These are phyloP conservation scores for Blastobotrys americana DNA, from an alignment of 805 yeast species.

Conservation along the genomic window DNA sequence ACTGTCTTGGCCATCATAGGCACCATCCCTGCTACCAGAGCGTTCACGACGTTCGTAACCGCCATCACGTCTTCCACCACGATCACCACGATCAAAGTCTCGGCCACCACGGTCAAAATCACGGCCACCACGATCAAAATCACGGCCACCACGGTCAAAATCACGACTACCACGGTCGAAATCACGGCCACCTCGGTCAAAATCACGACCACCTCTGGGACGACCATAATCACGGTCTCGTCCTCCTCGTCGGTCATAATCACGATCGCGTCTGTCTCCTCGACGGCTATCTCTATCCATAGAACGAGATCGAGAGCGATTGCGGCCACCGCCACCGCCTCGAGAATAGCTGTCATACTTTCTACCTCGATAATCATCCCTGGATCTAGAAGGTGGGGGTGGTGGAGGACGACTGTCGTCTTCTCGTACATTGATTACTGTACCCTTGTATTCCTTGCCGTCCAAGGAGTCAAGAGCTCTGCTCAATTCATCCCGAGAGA, in stretches of 20 bases:
- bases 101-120: conserved; percentile 36
- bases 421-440: conserved; percentile 60
- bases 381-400: conserved; percentile 27
- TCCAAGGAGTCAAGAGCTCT: conserved; percentile 63
- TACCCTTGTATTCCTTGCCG: conserved; percentile 66
- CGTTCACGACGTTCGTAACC: conserved; percentile 40
- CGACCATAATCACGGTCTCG: conserved; percentile 36
- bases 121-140: conserved; percentile 22
- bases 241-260: conserved; percentile 42
- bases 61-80: conserved; percentile 36
- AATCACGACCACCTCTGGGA: conserved; percentile 29
- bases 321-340: conserved; percentile 40
- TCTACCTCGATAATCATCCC: conserved; percentile 18
- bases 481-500: conserved; percentile 60
- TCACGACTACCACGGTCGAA: conserved; percentile 36
- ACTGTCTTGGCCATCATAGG: conserved; percentile 22
- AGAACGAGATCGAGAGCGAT: conserved; percentile 24
- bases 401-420: conserved; percentile 43
- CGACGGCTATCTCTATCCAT: conserved; percentile 31
- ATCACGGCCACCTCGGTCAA: conserved; percentile 18
- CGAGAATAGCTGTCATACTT: conserved; percentile 5
- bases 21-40: conserved; percentile 35
- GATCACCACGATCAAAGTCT: conserved; percentile 33
- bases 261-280: conserved; percentile 24
- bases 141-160: conserved; percentile 33